A percentile compares a stretch with the other conserved stretches of the same genome.
These are phyloP conservation scores for Microthlaspi erraticum DNA, from an alignment of 345 rosid species.

Conservation along the genomic window DNA sequence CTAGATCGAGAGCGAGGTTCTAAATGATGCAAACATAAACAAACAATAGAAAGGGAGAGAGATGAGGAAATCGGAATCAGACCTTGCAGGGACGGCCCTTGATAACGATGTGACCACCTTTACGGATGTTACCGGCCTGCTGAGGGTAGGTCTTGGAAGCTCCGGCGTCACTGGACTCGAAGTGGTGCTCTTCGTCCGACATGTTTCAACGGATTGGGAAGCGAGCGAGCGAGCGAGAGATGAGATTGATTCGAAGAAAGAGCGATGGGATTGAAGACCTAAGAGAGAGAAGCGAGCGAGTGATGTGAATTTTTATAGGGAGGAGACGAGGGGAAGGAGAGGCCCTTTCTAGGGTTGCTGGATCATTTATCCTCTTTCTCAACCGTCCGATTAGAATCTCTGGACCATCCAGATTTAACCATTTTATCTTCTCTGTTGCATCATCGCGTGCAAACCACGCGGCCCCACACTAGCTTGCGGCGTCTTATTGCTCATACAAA, in stretches of 20 bases:
- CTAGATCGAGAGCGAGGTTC: background rate
- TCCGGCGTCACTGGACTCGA: conserved; percentile 50
- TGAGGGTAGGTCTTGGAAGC: conserved; percentile 52
- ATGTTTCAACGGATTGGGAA: conserved; percentile 22
- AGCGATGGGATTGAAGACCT: conserved; percentile 14
- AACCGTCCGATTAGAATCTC: conserved; percentile 30
- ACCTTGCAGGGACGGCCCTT: conserved; percentile 53
- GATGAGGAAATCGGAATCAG: background rate
- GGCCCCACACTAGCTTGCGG: conserved; percentile 40
- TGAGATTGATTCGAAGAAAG: background rate
- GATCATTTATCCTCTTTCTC: conserved; percentile 18
- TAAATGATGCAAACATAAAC: background rate
- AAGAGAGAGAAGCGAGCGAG: conserved; percentile 29
- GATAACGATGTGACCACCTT: conserved; percentile 51
- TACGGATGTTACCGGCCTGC: conserved; percentile 51
- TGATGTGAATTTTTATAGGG: conserved; percentile 29
- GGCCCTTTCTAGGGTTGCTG: conserved; percentile 32
- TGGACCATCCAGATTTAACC: conserved; percentile 22
- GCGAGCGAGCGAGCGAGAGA: background rate
- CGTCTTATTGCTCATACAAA: conserved; percentile 23
- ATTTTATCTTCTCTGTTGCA: conserved; percentile 29
- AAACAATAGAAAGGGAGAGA: background rate
- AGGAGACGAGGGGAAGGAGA: conserved; percentile 2
- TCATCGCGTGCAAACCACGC: conserved; percentile 42
- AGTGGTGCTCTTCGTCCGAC: conserved; percentile 55